These are phyloP conservation scores for Jatropha podagrica DNA, from an alignment of 441 rosid genomes.

Conservation along the genomic window DNA sequence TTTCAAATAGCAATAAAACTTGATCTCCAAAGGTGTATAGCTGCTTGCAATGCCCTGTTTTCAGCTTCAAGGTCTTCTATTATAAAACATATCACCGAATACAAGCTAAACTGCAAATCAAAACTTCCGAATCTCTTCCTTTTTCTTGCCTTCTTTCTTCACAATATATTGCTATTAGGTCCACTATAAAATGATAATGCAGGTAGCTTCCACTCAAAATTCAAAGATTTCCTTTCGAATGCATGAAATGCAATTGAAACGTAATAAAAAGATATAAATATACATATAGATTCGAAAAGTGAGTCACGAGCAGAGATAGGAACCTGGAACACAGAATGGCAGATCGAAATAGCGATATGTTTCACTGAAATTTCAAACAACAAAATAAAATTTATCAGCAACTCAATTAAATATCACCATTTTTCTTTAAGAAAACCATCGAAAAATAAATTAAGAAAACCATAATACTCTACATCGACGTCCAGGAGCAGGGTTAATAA, in stretches of 20 bases:
- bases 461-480: background rate
- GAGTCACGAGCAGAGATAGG: background rate
- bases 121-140: background rate
- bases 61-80: background rate
- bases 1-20: too few species aligned
- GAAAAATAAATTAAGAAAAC: background rate
- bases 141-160: too few species aligned
- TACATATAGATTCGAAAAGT: background rate
- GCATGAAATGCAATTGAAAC: background rate
- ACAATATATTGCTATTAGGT: too few species aligned
- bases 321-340: conserved; percentile 54
- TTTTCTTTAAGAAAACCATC: background rate
- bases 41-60: background rate
- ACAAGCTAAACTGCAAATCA: background rate
- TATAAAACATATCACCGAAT: background rate
- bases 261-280: background rate
- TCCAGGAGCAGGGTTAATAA: background rate
- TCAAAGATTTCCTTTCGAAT: background rate
- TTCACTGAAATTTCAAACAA: conserved; percentile 17
- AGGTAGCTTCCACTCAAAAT: background rate
- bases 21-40: too few species aligned
- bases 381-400: background rate
- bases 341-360: conserved; percentile 86
- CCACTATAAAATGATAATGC: background rate
- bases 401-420: background rate